phyloP scores from a whole-genome alignment of 2,329 filamentous ascomycete species.

The Hymenoscyphus linearis region DNA sequence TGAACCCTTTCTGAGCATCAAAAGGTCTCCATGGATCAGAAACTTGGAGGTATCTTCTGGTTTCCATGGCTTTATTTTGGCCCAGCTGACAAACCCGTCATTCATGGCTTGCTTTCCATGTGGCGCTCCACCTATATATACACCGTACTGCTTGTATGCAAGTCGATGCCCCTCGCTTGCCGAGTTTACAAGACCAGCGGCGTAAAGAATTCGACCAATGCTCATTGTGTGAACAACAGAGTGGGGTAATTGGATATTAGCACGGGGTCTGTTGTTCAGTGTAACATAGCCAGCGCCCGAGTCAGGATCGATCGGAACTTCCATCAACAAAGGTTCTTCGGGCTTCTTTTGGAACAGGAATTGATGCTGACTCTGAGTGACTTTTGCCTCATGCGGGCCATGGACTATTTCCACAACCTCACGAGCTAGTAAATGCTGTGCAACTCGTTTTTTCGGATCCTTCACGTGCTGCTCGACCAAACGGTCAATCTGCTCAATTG shows the following conservation, averaged over 20 bases:
- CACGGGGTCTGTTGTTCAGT: conserved; percentile 44
- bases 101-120: conserved; percentile 40
- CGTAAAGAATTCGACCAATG: conserved; percentile 54
- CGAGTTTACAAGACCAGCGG: conserved; percentile 53
- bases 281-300: conserved; percentile 16
- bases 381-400: conserved; percentile 57
- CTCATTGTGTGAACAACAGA: conserved; percentile 49
- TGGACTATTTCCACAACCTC: conserved; percentile 81
- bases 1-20: conserved; percentile 59
- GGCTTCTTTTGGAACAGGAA: conserved; percentile 9
- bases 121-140: conserved; percentile 55
- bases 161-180: conserved; percentile 54
- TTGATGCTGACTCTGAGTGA: conserved; percentile 52
- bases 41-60: conserved; percentile 53
- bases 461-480: conserved; percentile 63
- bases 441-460: conserved; percentile 66
- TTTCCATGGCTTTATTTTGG: conserved; percentile 54
- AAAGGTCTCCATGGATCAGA: conserved; percentile 52
- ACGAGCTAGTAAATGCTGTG: conserved; percentile 76
- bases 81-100: conserved; percentile 52
- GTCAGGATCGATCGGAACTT: conserved; percentile 5
- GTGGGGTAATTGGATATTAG: conserved; percentile 54
- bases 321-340: background rate
- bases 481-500: conserved; percentile 58
- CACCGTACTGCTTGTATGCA: conserved; percentile 48